A percentile compares a stretch with the other conserved stretches of the same genome.
Evolutionary conservation across 2,329 filamentous ascomycete genomes (phyloP).

Genomic region (Stagonosporopsis cucurbitacearum): DNA sequence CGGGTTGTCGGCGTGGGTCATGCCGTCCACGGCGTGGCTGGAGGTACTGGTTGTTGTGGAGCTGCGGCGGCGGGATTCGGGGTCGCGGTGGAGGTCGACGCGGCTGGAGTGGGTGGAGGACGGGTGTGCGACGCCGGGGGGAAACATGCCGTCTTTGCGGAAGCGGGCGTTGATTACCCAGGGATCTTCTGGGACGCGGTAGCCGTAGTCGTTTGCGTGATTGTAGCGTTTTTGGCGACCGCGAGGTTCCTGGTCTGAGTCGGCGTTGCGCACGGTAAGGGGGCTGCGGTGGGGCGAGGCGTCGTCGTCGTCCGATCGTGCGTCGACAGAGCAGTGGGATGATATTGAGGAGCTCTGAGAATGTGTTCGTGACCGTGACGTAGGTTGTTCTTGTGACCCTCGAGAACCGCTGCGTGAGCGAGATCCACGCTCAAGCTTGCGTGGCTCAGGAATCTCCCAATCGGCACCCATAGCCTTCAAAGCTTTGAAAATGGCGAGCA

Average conservation of each 20-base stretch:
- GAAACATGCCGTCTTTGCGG: conserved; percentile 77
- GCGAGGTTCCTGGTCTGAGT: conserved; percentile 29
- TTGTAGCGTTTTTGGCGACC: conserved; percentile 52
- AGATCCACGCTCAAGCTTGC: conserved; percentile 49
- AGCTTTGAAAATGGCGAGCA: conserved; percentile 94
- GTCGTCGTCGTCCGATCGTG: conserved; percentile 18
- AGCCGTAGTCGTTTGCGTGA: conserved; percentile 64
- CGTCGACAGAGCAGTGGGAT: conserved; percentile 39
- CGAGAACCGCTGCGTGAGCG: conserved; percentile 42
- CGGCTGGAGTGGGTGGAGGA: conserved; percentile 58
- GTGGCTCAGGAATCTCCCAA: conserved; percentile 69
- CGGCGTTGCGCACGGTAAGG: conserved; percentile 40
- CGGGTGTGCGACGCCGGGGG: conserved; percentile 57
- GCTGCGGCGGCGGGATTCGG: conserved; percentile 33
- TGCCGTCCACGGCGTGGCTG: conserved; percentile 40
- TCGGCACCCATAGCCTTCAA: conserved; percentile 85
- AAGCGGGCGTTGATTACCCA: conserved; percentile 95
- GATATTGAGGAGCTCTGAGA: conserved; percentile 44
- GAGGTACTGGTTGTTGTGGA: conserved; percentile 44
- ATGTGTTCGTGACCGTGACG: conserved; percentile 43
- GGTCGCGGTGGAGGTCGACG: conserved; percentile 53
- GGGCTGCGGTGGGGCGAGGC: conserved; percentile 34
- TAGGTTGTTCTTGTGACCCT: conserved; percentile 34
- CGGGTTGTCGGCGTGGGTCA: conserved; percentile 25
- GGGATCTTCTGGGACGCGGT: conserved; percentile 88